Percentiles rank a stretch among this genome's conserved stretches.
phyloP scores from a whole-genome alignment of 1,284 basidiomycete species.

The Cryptococcus neoformans region DNA sequence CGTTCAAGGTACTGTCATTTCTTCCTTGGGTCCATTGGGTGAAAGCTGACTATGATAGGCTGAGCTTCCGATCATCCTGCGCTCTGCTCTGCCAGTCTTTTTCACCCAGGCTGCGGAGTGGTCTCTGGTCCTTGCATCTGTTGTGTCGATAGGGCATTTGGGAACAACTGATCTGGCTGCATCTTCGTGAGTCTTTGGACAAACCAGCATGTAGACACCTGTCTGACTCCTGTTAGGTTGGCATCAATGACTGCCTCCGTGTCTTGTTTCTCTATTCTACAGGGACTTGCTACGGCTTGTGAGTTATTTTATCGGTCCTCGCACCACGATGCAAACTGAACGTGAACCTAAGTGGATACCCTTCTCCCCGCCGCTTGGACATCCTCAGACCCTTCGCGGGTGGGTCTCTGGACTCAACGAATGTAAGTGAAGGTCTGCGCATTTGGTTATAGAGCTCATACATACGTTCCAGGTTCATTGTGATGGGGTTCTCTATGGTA shows the following conservation, averaged over 20 bases:
- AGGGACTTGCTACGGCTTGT: slow-evolving; percentile 73
- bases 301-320: slow-evolving; percentile 11
- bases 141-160: slow-evolving; percentile 80
- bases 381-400: slow-evolving; percentile 71
- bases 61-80: slow-evolving; percentile 41
- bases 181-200: slow-evolving; percentile 53
- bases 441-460: slow-evolving; percentile 43
- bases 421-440: slow-evolving; percentile 55
- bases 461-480: slow-evolving; percentile 55
- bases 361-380: slow-evolving; percentile 90
- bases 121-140: slow-evolving; percentile 47
- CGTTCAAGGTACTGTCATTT: slow-evolving; percentile 27
- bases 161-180: slow-evolving; percentile 69
- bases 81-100: slow-evolving; percentile 42
- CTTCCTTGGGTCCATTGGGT: neutral
- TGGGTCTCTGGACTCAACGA: slow-evolving; percentile 86
- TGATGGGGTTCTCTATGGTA: slow-evolving; percentile 57
- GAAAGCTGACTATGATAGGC: slow-evolving; percentile 12
- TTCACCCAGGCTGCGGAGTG: slow-evolving; percentile 50
- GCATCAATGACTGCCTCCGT: slow-evolving; percentile 84
- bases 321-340: neutral
- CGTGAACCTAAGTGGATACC: slow-evolving; percentile 61
- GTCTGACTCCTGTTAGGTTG: slow-evolving; percentile 44
- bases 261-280: slow-evolving; percentile 68
- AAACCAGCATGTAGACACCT: slow-evolving; percentile 15